Evolutionary conservation across 495 filamentous ascomycete species (phyloP).

Genomic region (Amniculicola lignicola): DNA sequence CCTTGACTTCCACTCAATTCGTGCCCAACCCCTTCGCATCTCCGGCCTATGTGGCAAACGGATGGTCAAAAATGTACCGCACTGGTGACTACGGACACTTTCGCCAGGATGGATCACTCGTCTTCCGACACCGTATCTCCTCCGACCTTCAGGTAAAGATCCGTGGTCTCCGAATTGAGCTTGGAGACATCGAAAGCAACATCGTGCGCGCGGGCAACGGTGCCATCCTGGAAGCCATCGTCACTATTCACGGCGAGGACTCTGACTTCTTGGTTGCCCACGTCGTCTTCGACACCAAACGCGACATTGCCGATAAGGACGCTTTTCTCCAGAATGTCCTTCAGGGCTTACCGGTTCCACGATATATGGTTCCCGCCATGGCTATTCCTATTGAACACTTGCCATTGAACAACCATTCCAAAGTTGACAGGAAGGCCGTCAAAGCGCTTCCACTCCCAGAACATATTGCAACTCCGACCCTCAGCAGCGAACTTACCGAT

Average conservation of each 20-base stretch:
- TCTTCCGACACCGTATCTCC: constrained; percentile 9
- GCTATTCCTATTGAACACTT: background rate
- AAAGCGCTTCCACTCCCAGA: background rate
- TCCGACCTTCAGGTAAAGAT: constrained; percentile 22
- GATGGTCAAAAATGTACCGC: constrained; percentile 10
- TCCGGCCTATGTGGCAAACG: background rate
- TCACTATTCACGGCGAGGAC: constrained; percentile 1
- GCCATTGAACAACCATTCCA: background rate
- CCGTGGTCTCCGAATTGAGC: constrained; percentile 22
- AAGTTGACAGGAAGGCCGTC: constrained; percentile 8
- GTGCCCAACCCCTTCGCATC: background rate
- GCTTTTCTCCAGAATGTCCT: background rate
- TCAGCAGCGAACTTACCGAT: background rate
- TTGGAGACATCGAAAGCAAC: constrained; percentile 6
- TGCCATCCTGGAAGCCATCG: background rate
- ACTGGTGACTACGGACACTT: constrained; percentile 20
- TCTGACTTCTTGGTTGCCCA: constrained; percentile 2
- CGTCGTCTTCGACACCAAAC: background rate
- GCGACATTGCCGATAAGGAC: background rate
- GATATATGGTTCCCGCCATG: constrained; percentile 6
- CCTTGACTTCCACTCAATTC: constrained; percentile 29
- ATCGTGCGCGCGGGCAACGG: background rate
- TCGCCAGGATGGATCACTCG: constrained; percentile 5
- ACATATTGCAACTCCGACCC: background rate
- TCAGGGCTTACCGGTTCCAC: background rate